Base-by-base conservation (phyloP, 768 basidiomycete genomes). In the Termitomyces sp. region DNA sequence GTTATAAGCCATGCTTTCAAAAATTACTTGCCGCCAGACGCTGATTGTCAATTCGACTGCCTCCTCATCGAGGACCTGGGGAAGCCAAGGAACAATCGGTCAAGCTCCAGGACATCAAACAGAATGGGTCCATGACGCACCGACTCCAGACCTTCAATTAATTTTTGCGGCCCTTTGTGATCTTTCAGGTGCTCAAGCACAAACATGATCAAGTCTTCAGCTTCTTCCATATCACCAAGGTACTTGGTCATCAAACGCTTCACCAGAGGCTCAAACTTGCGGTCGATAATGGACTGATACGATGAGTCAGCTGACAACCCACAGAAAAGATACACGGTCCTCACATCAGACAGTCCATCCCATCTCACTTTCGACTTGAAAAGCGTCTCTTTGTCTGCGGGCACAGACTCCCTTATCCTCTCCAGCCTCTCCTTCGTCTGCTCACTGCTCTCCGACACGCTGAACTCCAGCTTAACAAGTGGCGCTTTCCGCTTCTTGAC, bases 1-100 rank as follows among this genome's bases (percentile, higher is more conserved):
- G 61, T 84, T 87, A 70, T 92, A 95, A 30, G 94, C 91, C 84
- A 93, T 89, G 67, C 93, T 94, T 78, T 98, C 95, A 69, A 96
- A 96, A 53, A 94, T 91, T 65, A 96, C 82, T 74, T 93, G 91
- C 56, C 93, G 85, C 95, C 95, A 98, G 50, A 97, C 79, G 61
- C 80, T 81, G 65, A 87, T 72, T n/a, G 84, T 78, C 58, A 95
- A 82, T 60, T 93, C 87, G 30, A 76, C 75, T 6, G 95, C 94
- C 70, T 98, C 95, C 71, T 96, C 95, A 69, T 94, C 94, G 37
- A 98, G 78, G 4, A 97, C 92, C 95, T 97, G 67, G 5, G 20
- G 1, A 45, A 49, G 22, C 30, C 41, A 31, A 44, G 12, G 60
- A 62, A 44, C 42, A 20, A 36, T 6, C 33, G 30, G 45, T 48